Evolutionary conservation across 2,329 filamentous ascomycete species (phyloP), one percentile per base, ranked within the genome.

Genomic region (Calonectria hawksworthii): DNA sequence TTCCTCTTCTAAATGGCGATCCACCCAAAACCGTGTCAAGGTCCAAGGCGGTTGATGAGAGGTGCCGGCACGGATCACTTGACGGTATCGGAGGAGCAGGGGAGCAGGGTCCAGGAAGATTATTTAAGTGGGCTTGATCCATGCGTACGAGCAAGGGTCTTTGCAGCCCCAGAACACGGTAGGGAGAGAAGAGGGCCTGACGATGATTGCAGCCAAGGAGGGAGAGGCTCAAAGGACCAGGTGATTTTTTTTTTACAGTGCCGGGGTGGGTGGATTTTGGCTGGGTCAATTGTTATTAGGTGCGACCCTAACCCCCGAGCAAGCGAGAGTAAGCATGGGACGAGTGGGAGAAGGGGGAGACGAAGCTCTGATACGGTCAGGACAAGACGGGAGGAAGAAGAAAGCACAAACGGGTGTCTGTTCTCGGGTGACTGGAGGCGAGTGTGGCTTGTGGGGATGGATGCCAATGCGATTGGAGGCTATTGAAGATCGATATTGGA

Each of bases 401-500:
- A 70, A 32, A 61, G 30, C 36, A 41, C 26, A 47, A 52, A 38
- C 61, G 56, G 36, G 32, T 28, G 61, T 47, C 18, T 28, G 30
- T 67, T n/a, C 30, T 23, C 30, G 38, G 52, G 61, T 30, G 51
- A 66, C 47, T 61, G 41, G 30, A 44, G 67, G 71, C 50, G 70
- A 64, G 51, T 74, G 69, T 74, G 69, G 28, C 73, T 69, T 75
- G 78, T 80, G 74, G 78, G 59, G 72, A 75, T 72, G 61, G 38
- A 54, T 66, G 50, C 70, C 52, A 72, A 75, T 70, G 44, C 65
- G 50, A 79, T 79, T 79, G 73, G 77, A 71, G 69, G 61, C 44
- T 70, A 68, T 52, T 78, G 79, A 73, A 79, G 72, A 80, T 80
- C 77, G 72, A 80, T 80, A 75, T 76, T 80, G 77, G 73, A 71